Conservation (phyloP, 345 rosid genomes). For the Eucalyptus curtisii region DNA sequence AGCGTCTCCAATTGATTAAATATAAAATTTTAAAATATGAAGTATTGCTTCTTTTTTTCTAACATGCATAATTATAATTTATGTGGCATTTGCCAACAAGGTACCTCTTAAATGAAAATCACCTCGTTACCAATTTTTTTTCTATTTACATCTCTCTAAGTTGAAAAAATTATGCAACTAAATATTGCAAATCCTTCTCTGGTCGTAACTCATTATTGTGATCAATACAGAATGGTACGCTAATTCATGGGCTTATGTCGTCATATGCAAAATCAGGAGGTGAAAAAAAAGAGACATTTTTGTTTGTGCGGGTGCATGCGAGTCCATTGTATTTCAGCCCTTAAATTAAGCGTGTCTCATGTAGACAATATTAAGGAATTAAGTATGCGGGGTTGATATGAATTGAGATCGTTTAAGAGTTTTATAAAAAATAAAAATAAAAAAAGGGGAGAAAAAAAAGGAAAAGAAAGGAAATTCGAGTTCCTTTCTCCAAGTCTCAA, state of each 20-base stretch:
- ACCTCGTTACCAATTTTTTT: fast-evolving
- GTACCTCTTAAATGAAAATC: neutral
- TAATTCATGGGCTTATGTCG: neutral
- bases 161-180: neutral
- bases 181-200: neutral
- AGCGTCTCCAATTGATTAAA: neutral
- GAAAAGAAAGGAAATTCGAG: neutral
- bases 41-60: neutral
- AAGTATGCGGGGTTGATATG: neutral
- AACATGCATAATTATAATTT: neutral
- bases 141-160: neutral
- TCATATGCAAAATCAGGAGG: neutral
- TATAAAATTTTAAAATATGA: neutral
- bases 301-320: neutral
- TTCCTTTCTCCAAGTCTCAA: neutral
- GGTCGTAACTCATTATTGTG: neutral
- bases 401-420: neutral
- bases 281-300: neutral
- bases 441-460: neutral
- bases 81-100: too few relatives aligned
- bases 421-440: neutral
- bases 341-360: neutral
- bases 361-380: neutral
- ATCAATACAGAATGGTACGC: neutral
- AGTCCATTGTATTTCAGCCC: neutral